These are phyloP conservation scores for Brettanomyces nanus DNA, from an alignment of 805 yeast species.

Conservation along the genomic window DNA sequence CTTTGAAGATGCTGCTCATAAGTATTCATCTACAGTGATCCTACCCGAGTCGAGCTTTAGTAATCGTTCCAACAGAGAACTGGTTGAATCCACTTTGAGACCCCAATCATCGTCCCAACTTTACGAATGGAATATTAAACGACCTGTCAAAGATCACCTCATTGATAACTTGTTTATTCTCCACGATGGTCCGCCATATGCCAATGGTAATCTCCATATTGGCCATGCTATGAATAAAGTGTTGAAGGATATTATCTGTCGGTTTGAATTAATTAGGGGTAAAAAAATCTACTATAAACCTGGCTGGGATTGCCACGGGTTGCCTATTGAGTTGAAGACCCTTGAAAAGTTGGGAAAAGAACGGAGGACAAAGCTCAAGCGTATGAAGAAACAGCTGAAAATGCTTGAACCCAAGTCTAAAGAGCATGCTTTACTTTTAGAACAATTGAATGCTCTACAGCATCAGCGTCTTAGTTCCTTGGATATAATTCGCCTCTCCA, in stretches of 20 bases:
- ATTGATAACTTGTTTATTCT: conserved; percentile 47
- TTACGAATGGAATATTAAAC: conserved; percentile 53
- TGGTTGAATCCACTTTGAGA: conserved; percentile 34
- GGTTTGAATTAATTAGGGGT: conserved; percentile 57
- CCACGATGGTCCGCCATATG: conserved; percentile 99
- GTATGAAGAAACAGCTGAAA: conserved; percentile 20
- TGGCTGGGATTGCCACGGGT: conserved; percentile 99
- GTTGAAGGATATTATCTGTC: conserved; percentile 73
- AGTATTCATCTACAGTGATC: conserved; percentile 19
- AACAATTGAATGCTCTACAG: conserved; percentile 10
- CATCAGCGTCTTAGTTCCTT: conserved; percentile 27
- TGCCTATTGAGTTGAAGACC: conserved; percentile 91
- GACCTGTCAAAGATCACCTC: conserved; percentile 15
- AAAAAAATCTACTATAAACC: conserved; percentile 66
- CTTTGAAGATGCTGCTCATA: conserved; percentile 10
- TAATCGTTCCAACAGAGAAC: conserved; percentile 41
- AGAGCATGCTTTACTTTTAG: conserved; percentile 7
- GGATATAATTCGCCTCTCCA: conserved; percentile 62
- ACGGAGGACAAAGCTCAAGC: conserved; percentile 22
- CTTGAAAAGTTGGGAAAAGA: conserved; percentile 35
- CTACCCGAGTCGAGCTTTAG: conserved; percentile 69
- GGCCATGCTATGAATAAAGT: conserved; percentile 91
- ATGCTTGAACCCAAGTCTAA: conserved; percentile 7
- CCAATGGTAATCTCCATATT: conserved; percentile 87
- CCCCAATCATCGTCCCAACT: conserved; percentile 50